Conservation (phyloP, 1,284 basidiomycete species). For the Lentinula novae-zelandiae region DNA sequence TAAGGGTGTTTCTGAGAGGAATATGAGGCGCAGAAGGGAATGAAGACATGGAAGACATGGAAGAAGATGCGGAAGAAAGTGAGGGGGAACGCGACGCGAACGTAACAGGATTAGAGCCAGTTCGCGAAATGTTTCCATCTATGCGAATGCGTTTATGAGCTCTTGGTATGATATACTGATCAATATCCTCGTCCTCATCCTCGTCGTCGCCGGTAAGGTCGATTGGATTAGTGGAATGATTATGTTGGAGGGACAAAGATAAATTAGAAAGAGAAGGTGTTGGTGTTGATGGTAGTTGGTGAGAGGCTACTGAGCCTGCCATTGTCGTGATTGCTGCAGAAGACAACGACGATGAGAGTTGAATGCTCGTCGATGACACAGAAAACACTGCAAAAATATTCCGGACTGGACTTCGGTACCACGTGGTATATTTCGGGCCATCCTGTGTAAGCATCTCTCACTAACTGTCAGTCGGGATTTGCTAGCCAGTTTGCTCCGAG, state of each 20-base stretch:
- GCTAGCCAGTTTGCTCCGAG: background rate
- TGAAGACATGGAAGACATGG: background rate
- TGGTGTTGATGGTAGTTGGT: conserved; percentile 7
- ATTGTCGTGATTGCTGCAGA: background rate
- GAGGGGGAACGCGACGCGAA: conserved; percentile 9
- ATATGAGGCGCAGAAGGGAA: conserved; percentile 7
- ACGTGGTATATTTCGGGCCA: background rate
- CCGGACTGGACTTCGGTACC: background rate
- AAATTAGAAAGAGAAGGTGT: conserved; percentile 28
- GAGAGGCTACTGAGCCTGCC: conserved; percentile 11
- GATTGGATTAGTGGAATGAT: conserved; percentile 35
- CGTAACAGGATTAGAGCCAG: background rate
- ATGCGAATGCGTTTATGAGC: conserved; percentile 37
- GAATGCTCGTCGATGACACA: background rate
- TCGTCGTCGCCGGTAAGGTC: conserved; percentile 45
- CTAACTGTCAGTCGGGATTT: too few species aligned
- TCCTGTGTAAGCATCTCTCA: background rate
- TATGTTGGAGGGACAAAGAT: conserved; percentile 22
- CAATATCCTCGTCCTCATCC: conserved; percentile 41
- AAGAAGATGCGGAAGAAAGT: conserved; percentile 7
- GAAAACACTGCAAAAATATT: background rate
- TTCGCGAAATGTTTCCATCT: conserved; percentile 20
- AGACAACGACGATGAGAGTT: background rate
- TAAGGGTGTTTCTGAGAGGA: background rate
- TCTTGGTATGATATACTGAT: conserved; percentile 26